Evolutionary conservation across 2,329 filamentous ascomycete species (phyloP).

Genomic region (Colletotrichum navitas): DNA sequence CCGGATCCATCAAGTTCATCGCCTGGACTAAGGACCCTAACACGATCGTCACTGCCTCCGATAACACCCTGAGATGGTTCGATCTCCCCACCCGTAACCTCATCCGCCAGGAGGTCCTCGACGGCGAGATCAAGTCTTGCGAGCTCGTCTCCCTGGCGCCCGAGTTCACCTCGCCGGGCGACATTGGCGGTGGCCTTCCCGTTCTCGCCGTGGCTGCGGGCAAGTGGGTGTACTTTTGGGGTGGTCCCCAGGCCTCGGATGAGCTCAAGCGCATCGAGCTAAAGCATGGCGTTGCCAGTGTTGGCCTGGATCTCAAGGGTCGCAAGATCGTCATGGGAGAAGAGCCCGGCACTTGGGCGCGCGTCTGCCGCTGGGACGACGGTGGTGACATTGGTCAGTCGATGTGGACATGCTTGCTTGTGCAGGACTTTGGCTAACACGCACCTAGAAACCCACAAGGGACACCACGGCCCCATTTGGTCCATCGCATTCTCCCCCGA

Average conservation of each 20-base stretch:
- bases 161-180: conserved; percentile 68
- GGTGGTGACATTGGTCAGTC: conserved; percentile 79
- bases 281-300: conserved; percentile 88
- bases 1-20: conserved; percentile 93
- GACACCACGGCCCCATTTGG: conserved; percentile 98
- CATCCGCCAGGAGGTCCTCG: conserved; percentile 81
- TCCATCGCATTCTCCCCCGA: conserved; percentile 95
- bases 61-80: conserved; percentile 95
- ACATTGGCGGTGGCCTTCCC: conserved; percentile 75
- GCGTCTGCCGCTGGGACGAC: conserved; percentile 89
- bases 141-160: conserved; percentile 82
- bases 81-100: conserved; percentile 83
- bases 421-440: conserved; percentile 28
- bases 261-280: conserved; percentile 84
- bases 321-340: conserved; percentile 91
- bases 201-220: conserved; percentile 93
- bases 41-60: conserved; percentile 89
- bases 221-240: conserved; percentile 93
- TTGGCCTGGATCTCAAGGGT: conserved; percentile 85
- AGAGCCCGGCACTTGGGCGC: conserved; percentile 95
- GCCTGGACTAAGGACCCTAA: conserved; percentile 93
- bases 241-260: conserved; percentile 76
- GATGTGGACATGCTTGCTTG: neutral
- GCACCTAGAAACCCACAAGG: conserved; percentile 85
- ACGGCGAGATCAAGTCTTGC: conserved; percentile 90